Evolutionary conservation across 768 basidiomycete species (phyloP).

Genomic region (Phylloporus rhodoxanthus): DNA sequence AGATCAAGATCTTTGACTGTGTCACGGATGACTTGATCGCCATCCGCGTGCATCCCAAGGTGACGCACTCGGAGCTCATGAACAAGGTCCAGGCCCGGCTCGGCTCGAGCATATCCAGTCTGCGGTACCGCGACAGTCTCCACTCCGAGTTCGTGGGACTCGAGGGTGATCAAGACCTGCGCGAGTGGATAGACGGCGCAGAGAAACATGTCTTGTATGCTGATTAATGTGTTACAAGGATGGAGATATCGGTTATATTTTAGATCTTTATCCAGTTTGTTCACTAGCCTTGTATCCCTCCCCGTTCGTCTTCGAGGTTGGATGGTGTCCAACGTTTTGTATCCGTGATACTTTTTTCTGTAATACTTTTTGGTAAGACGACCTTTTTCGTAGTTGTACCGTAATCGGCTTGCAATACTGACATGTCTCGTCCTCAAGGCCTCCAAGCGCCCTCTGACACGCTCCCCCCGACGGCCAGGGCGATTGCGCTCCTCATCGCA

Average conservation of each 20-base stretch:
- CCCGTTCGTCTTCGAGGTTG: neutral
- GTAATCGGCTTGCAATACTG: neutral
- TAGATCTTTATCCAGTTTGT: conserved; percentile 25
- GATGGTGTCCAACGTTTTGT: neutral
- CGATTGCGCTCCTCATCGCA: conserved; percentile 77
- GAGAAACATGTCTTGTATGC: conserved; percentile 84
- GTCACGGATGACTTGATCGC: conserved; percentile 93
- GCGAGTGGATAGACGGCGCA: conserved; percentile 68
- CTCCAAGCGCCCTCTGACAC: conserved; percentile 43
- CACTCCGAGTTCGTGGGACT: conserved; percentile 61
- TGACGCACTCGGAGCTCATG: conserved; percentile 80
- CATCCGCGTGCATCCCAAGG: conserved; percentile 90
- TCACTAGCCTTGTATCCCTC: conserved; percentile 10
- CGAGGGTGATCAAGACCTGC: conserved; percentile 56
- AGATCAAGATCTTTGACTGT: conserved; percentile 97
- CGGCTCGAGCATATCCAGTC: conserved; percentile 60
- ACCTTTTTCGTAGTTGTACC: neutral
- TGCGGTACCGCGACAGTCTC: conserved; percentile 73
- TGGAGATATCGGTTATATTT: conserved; percentile 22
- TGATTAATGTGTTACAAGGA: conserved; percentile 38
- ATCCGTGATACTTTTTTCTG: neutral
- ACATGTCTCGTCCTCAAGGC: conserved; percentile 39
- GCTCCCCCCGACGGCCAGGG: conserved; percentile 78
- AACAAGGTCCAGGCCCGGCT: conserved; percentile 87
- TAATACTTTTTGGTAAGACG: conserved; percentile 13